Evolutionary conservation across 306 rosid genomes (phyloP).

Genomic region (Leucaena leucocephala): DNA sequence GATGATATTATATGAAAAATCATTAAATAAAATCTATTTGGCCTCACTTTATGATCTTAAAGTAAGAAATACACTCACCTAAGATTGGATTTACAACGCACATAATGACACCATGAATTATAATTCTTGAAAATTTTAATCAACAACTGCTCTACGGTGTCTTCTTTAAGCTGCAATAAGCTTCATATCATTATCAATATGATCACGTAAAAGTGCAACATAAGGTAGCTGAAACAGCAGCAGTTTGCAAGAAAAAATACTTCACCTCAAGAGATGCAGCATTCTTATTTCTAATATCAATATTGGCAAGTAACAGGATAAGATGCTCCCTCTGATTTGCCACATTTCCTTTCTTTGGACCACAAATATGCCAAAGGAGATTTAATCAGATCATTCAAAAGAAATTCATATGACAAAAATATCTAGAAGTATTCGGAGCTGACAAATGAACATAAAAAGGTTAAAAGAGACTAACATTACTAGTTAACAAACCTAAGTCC

Average conservation of each 20-base stretch:
- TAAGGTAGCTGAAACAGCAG: slow-evolving; percentile 26
- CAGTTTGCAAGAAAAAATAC: slow-evolving; percentile 30
- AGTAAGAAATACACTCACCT: slow-evolving; percentile 52
- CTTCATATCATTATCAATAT: slow-evolving; percentile 37
- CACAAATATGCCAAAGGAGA: slow-evolving; percentile 38
- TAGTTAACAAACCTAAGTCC: not conserved
- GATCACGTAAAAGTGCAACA: slow-evolving; percentile 21
- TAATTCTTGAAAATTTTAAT: slow-evolving; percentile 78
- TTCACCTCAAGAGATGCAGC: slow-evolving; percentile 54
- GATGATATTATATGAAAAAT: slow-evolving; percentile 25
- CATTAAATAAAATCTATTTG: slow-evolving; percentile 27
- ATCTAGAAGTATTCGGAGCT: not conserved
- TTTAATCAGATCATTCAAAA: slow-evolving; percentile 40
- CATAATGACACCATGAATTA: slow-evolving; percentile 84
- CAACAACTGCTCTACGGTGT: slow-evolving; percentile 55
- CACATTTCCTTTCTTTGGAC: slow-evolving; percentile 89
- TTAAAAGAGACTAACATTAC: slow-evolving; percentile 12
- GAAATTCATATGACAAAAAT: slow-evolving; percentile 11
- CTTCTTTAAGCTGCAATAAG: slow-evolving; percentile 71
- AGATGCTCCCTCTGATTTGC: slow-evolving; percentile 99
- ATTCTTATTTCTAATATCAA: slow-evolving; percentile 55
- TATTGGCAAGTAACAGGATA: slow-evolving; percentile 90
- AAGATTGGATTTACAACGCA: slow-evolving; percentile 63
- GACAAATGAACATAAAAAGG: slow-evolving; percentile 10
- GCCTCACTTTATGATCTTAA: slow-evolving; percentile 30